Conservation (phyloP, 1,139 yeast species). For the Geotrichum candidum region DNA sequence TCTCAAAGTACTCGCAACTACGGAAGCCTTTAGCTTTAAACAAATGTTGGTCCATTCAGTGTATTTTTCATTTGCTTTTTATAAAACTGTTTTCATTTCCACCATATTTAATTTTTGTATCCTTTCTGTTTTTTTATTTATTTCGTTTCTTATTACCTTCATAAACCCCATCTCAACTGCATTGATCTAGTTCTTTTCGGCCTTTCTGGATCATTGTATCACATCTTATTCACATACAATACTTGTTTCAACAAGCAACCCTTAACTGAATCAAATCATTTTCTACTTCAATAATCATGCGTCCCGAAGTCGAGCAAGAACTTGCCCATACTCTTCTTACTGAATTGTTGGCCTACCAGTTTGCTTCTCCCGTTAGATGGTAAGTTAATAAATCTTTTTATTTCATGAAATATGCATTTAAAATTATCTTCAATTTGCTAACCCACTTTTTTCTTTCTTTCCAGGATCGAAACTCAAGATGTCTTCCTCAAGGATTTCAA, state of each 20-base stretch:
- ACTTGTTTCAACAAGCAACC: neutral
- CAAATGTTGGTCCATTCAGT: neutral
- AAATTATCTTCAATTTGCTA: neutral
- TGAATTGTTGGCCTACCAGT: slow-evolving; percentile 94
- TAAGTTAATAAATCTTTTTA: slow-evolving; percentile 22
- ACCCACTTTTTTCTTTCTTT: neutral
- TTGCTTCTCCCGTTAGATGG: slow-evolving; percentile 99
- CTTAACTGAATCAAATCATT: neutral
- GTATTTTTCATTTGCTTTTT: neutral
- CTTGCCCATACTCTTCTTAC: slow-evolving; percentile 90
- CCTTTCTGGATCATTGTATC: neutral
- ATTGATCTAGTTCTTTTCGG: neutral
- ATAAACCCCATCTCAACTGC: neutral
- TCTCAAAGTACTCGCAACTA: neutral
- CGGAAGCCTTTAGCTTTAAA: neutral
- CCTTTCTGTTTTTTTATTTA: neutral
- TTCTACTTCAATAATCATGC: slow-evolving; percentile 45
- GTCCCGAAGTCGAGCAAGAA: slow-evolving; percentile 97
- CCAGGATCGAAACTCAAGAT: slow-evolving; percentile 89
- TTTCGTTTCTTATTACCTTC: neutral
- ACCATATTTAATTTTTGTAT: neutral
- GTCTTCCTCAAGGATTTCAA: slow-evolving; percentile 89
- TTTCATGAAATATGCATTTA: neutral
- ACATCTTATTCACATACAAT: neutral
- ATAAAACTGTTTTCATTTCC: neutral